Base-by-base conservation (phyloP, 225 moss, liverwort and hornwort species). In the Pseudisothecium myosuroides region DNA sequence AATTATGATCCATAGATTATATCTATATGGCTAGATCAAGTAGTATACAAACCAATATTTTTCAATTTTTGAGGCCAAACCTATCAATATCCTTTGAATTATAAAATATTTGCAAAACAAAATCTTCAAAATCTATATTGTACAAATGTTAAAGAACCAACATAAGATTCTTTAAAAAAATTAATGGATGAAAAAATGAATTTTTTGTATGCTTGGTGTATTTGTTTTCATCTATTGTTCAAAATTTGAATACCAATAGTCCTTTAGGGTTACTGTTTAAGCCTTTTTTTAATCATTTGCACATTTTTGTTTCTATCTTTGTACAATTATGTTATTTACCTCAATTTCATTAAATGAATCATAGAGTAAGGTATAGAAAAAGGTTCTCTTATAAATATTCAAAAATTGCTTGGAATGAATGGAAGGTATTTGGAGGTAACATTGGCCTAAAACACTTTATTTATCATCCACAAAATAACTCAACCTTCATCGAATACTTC, bases 51-150 rank as follows among this genome's bases (percentile, higher is more conserved):
- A 41, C 4, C 9, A 72, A 72, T 43, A 9, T 12, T 72, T 43
- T 47, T 47, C 16, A 16, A 72, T 43, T 29, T 9, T 45, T 73
- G 6, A 73, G 8, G 14, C 9, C 1, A 26, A 3, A 73, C 16
- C 6, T 28, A 45, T 10, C 3, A 28, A 73, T 45, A 29, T 4
- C 10, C 4, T 17, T 17, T 10, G 2, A 73, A 29, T 28, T 45
- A 3, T 45, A 29, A 2, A 6, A 17, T 45, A 29, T 29, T 28
- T 45, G 2, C 0, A 45, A 45, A 73, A 6, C 6, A 28, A 45
- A 28, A 73, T 73, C 3, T 45, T 41, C 10, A 43, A 28, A 17
- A 73, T 16, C 1, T 28, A 5, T 10, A 73, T 0, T 0, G 0
- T 73, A 17, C 0, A 28, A 28, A 17, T 73, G 17, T 29, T 45